Evolutionary conservation across 179 eudicot species (phyloP).

Genomic region (Nepenthes alata): DNA sequence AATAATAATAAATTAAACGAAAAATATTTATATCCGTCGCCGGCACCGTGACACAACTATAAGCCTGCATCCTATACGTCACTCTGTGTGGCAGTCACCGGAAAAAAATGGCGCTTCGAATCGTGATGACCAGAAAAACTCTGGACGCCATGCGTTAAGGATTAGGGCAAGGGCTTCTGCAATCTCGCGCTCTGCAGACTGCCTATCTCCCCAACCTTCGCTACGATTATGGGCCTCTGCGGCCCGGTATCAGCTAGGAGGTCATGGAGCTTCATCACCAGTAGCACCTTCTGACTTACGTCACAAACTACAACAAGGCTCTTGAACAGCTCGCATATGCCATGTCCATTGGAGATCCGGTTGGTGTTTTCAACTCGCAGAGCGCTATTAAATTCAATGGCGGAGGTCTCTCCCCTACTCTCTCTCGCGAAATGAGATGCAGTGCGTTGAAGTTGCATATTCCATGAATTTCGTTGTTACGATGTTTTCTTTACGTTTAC

Average conservation of each 20-base stretch:
- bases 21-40: too few relatives aligned
- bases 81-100: too few relatives aligned
- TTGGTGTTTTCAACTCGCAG: constrained; percentile 53
- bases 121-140: constrained; percentile 19
- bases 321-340: constrained; percentile 68
- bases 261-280: constrained; percentile 90
- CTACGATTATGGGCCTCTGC: constrained; percentile 79
- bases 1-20: too few relatives aligned
- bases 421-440: neutral
- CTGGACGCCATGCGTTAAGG: constrained; percentile 8
- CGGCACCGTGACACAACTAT: too few relatives aligned
- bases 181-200: constrained; percentile 48
- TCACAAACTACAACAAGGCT: constrained; percentile 82
- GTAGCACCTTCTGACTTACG: constrained; percentile 83
- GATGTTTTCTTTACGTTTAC: too few relatives aligned
- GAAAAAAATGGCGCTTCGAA: constrained; percentile 37
- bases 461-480: too few relatives aligned
- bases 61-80: too few relatives aligned
- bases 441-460: too few relatives aligned
- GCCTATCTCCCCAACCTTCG: constrained; percentile 69
- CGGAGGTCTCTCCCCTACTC: constrained; percentile 49
- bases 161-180: constrained; percentile 15
- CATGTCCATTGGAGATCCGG: constrained; percentile 44
- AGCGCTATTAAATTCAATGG: constrained; percentile 82
- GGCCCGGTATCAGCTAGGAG: constrained; percentile 74